Conservation (phyloP, 164 flowering plant genomes). For the Piper longum region DNA sequence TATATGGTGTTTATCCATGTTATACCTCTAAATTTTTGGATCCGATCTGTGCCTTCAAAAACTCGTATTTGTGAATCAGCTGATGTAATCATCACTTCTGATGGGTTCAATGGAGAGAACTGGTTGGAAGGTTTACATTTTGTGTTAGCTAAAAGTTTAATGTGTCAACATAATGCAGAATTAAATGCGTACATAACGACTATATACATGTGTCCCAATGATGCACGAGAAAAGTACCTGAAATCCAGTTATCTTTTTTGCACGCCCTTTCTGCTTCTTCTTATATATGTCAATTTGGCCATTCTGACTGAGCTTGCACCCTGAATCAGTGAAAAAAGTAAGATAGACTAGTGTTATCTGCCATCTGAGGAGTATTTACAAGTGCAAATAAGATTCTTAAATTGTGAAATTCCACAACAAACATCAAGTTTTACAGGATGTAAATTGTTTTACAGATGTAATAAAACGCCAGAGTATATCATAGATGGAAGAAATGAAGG, state of each 20-base stretch:
- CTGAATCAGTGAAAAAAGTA: constrained; percentile 18
- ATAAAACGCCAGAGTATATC: neutral
- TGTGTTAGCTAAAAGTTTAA: too few relatives aligned
- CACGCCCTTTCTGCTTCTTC: constrained; percentile 44
- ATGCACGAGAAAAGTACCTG: constrained; percentile 32
- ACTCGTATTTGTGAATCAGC: constrained; percentile 69
- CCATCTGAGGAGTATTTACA: too few relatives aligned
- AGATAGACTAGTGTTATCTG: neutral
- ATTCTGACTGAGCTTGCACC: constrained; percentile 41
- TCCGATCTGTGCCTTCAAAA: constrained; percentile 39
- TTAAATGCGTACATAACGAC: too few relatives aligned
- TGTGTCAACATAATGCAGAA: too few relatives aligned
- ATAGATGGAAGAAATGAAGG: neutral
- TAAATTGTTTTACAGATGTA: too few relatives aligned
- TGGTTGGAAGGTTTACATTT: constrained; percentile 12
- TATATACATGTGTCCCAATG: neutral
- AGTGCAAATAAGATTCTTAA: too few relatives aligned
- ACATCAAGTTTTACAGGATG: too few relatives aligned
- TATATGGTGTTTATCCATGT: neutral
- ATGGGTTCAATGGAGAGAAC: constrained; percentile 58
- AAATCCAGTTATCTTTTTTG: constrained; percentile 85
- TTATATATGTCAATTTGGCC: constrained; percentile 34
- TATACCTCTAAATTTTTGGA: constrained; percentile 65
- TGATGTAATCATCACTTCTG: constrained; percentile 72
- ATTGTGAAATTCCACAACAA: too few relatives aligned